Evolutionary conservation across 2,329 filamentous ascomycete species (phyloP).

Genomic region (Colletotrichum acutatum): DNA sequence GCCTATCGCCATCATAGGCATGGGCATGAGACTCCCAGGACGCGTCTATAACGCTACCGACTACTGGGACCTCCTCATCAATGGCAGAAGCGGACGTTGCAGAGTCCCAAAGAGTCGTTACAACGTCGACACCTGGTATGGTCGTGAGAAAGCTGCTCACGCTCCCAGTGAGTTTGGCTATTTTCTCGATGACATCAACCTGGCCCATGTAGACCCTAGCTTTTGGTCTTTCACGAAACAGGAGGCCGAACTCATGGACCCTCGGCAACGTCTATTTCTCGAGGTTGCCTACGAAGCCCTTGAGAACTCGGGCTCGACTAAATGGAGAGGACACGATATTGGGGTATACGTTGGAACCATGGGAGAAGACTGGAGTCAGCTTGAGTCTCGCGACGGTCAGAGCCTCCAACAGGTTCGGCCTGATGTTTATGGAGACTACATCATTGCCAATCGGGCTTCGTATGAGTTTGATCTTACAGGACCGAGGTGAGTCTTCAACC

Average conservation of each 20-base stretch:
- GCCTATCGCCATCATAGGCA: slow-evolving; percentile 47
- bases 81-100: slow-evolving; percentile 40
- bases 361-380: slow-evolving; percentile 42
- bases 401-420: slow-evolving; percentile 37
- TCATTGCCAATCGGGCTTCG: slow-evolving; percentile 45
- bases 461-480: slow-evolving; percentile 48
- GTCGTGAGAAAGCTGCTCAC: slow-evolving; percentile 22
- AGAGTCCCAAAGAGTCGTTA: slow-evolving; percentile 43
- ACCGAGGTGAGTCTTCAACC: slow-evolving; percentile 41
- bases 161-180: slow-evolving; percentile 40
- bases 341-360: slow-evolving; percentile 45
- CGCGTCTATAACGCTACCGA: slow-evolving; percentile 39
- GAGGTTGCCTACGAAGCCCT: slow-evolving; percentile 35
- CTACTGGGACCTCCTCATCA: slow-evolving; percentile 46
- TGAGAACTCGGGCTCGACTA: slow-evolving; percentile 39
- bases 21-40: slow-evolving; percentile 46
- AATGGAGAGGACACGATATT: slow-evolving; percentile 40
- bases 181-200: slow-evolving; percentile 42
- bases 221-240: slow-evolving; percentile 45
- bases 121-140: slow-evolving; percentile 40
- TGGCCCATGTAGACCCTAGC: slow-evolving; percentile 42
- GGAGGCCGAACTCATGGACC: slow-evolving; percentile 40
- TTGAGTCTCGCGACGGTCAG: slow-evolving; percentile 37
- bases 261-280: slow-evolving; percentile 33
- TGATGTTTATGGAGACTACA: slow-evolving; percentile 40